These are phyloP conservation scores for Ophiostoma himal-ulmi DNA, from an alignment of 2,329 filamentous ascomycete species.

Conservation along the genomic window DNA sequence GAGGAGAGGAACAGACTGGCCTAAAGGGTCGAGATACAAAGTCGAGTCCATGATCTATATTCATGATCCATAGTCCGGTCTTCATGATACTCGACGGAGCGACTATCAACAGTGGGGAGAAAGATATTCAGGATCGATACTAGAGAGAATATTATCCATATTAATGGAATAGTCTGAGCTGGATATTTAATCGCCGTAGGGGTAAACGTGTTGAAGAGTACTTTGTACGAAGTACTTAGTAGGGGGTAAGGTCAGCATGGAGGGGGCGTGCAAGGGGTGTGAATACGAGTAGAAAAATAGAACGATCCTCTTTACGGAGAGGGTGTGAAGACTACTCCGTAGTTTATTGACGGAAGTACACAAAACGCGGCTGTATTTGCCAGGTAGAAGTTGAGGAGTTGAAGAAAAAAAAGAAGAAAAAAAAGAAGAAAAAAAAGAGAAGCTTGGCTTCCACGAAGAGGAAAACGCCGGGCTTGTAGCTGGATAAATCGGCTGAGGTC, in stretches of 20 bases:
- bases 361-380: background rate
- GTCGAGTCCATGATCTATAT: no score
- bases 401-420: background rate
- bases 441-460: background rate
- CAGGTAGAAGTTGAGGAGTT: no score
- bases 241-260: background rate
- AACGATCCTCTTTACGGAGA: background rate
- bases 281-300: background rate
- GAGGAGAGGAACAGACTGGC: background rate
- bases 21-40: no score
- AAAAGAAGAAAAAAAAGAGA: background rate
- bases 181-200: background rate
- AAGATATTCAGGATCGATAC: no score
- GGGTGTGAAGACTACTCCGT: background rate
- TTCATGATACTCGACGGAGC: no score
- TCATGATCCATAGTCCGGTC: no score
- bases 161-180: no score
- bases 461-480: background rate
- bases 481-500: background rate
- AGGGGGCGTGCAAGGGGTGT: conserved; percentile 1
- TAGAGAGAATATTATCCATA: no score
- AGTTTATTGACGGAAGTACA: background rate
- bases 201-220: background rate
- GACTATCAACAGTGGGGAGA: no score
- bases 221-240: background rate